Evolutionary conservation across 352 stramenopile genomes (phyloP), one percentile per base, ranked within the genome.

Genomic region (Globisporangium solare): DNA sequence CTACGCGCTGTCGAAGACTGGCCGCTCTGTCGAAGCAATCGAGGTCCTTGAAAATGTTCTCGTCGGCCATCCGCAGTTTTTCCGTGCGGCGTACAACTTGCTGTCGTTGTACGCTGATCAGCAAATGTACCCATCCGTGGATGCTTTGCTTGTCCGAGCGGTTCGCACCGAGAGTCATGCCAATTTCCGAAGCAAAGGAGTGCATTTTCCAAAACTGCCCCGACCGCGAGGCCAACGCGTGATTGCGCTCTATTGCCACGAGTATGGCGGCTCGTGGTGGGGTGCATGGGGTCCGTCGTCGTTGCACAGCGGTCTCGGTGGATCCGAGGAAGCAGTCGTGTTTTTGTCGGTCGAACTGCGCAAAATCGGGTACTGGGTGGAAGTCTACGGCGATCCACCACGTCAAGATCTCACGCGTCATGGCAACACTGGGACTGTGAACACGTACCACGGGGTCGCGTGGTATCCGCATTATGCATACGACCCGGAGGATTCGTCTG

Each of bases 201-300:
- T 32, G 10, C 11, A 42, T 21, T 67, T 83, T 37, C 17, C 10
- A 0, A 84, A 87, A 51, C 50, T 63, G 8, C 40, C 54, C 21
- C 70, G 72, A 31, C 58, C 71, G 24, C 24, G 51, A 12, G 55
- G 58, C 12, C 64, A 67, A 32, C 52, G 62, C 13, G 66, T 88
- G 0, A 54, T 98, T 1, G 85, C 72, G 0, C 77, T 98, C 22
- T 97, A 96, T 63, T 98, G 92, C 72, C 59, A 97, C 59, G 91
- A 98, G 56, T 98, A 97, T 50, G 84, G 73, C 0, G 85, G 97
- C 47, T 79, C 75, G 14, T 97, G 89, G 91, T 97, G 90, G 88
- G 71, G 68, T 0, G 41, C 79, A 11, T 97, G 91, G 91, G 89
- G 89, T 0, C 90, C 88, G 27, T 86, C 74, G 3, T 95, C 82